These are phyloP conservation scores for Cyberlindnera mycetangii DNA, from an alignment of 805 yeast genomes.

Conservation along the genomic window DNA sequence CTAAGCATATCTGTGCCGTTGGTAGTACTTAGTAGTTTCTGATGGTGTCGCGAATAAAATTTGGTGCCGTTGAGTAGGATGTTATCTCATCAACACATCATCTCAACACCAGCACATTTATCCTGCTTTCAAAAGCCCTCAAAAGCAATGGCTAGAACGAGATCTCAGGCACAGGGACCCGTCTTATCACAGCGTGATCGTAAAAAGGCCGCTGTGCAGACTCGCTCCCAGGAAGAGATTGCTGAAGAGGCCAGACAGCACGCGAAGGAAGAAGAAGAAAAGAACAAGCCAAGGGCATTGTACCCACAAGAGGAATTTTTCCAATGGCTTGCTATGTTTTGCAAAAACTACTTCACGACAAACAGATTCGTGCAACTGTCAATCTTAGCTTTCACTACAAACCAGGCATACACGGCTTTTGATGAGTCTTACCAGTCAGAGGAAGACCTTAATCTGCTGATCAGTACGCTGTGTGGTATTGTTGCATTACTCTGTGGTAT, in stretches of 20 bases:
- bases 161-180: constrained; percentile 18
- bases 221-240: constrained; percentile 3
- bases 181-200: constrained; percentile 25
- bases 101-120: too few species aligned
- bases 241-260: constrained; percentile 6
- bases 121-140: neutral
- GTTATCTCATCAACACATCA: neutral
- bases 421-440: constrained; percentile 11
- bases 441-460: constrained; percentile 21
- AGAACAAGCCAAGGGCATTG: constrained; percentile 1
- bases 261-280: constrained; percentile 5
- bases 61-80: neutral
- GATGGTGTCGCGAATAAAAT: too few species aligned
- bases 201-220: constrained; percentile 12
- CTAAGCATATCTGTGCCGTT: too few species aligned
- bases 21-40: too few species aligned
- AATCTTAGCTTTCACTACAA: constrained; percentile 24
- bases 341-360: constrained; percentile 21
- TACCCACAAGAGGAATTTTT: constrained; percentile 26
- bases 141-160: constrained; percentile 12
- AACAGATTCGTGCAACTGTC: constrained; percentile 28
- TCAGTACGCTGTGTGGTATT: constrained; percentile 25
- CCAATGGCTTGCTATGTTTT: constrained; percentile 15
- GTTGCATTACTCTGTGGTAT: constrained; percentile 25
- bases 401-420: constrained; percentile 23